These are phyloP conservation scores for Penicillium glabrum DNA, from an alignment of 2,329 filamentous ascomycete species.

Conservation along the genomic window DNA sequence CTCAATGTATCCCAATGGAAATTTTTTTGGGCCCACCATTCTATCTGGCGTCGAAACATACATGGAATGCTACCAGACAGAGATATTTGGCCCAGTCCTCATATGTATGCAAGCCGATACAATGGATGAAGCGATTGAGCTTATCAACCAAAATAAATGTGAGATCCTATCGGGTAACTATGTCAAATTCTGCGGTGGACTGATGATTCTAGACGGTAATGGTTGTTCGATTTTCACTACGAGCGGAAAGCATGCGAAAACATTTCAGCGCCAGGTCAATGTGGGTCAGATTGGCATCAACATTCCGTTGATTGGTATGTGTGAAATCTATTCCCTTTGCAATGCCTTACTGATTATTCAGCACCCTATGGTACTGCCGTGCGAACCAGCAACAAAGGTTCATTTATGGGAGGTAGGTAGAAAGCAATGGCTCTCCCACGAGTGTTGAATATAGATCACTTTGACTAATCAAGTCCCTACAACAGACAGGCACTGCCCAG, in stretches of 20 bases:
- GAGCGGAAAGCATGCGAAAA: slow-evolving; percentile 29
- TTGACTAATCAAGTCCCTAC: too few relatives aligned
- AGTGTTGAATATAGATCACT: background rate
- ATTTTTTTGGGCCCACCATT: slow-evolving; percentile 53
- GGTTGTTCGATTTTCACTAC: slow-evolving; percentile 38
- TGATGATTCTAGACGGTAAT: slow-evolving; percentile 32
- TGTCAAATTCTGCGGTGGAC: background rate
- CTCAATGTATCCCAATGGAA: slow-evolving; percentile 62
- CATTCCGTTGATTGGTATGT: slow-evolving; percentile 27
- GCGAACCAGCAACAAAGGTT: slow-evolving; percentile 28
- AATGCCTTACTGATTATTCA: slow-evolving; percentile 3
- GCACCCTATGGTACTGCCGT: slow-evolving; percentile 24
- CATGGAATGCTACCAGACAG: slow-evolving; percentile 39
- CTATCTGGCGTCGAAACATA: slow-evolving; percentile 33
- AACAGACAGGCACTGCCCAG: slow-evolving; percentile 21
- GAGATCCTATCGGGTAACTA: background rate
- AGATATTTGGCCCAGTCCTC: slow-evolving; percentile 41
- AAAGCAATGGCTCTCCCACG: too few relatives aligned
- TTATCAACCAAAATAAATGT: slow-evolving; percentile 32
- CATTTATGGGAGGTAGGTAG: slow-evolving; percentile 26
- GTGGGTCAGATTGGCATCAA: slow-evolving; percentile 32
- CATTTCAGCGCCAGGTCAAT: slow-evolving; percentile 34
- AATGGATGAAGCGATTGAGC: slow-evolving; percentile 35
- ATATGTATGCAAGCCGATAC: slow-evolving; percentile 36
- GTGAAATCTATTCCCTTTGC: background rate